phyloP scores from a whole-genome alignment of 148 eudicot genomes.

The Tetragonia tetragonoides region DNA sequence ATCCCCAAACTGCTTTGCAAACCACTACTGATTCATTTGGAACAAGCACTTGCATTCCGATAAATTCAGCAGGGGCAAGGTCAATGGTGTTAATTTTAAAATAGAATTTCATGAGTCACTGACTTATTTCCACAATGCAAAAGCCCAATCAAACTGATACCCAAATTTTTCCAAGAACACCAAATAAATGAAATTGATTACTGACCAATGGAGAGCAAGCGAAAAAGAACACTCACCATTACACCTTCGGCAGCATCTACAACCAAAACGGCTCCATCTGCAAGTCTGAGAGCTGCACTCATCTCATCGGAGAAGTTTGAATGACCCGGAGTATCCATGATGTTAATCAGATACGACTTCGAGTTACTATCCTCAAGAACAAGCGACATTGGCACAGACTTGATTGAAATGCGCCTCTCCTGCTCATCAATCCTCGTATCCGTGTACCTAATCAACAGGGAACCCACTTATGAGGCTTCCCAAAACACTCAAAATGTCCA shows the following conservation, averaged over 20 bases:
- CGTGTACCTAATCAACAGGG: constrained; percentile 44
- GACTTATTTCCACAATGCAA: not conserved
- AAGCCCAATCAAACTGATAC: not conserved
- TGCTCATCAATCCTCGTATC: constrained; percentile 99
- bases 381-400: constrained; percentile 92
- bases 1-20: not conserved
- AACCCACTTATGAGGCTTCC: not conserved
- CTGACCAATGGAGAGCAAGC: not conserved
- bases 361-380: constrained; percentile 95
- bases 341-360: constrained; percentile 77
- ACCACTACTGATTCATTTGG: not conserved
- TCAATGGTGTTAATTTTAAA: not conserved
- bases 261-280: constrained; percentile 95
- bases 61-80: not conserved
- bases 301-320: constrained; percentile 95
- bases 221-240: constrained; percentile 50
- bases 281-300: constrained; percentile 96
- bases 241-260: constrained; percentile 99
- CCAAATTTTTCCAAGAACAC: not conserved
- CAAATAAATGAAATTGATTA: not conserved
- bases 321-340: constrained; percentile 98
- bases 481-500: not conserved
- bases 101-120: not conserved
- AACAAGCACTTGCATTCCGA: not conserved
- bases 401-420: constrained; percentile 93